These are phyloP conservation scores for Nemania diffusa DNA, from an alignment of 2,329 filamentous ascomycete species.

Conservation along the genomic window DNA sequence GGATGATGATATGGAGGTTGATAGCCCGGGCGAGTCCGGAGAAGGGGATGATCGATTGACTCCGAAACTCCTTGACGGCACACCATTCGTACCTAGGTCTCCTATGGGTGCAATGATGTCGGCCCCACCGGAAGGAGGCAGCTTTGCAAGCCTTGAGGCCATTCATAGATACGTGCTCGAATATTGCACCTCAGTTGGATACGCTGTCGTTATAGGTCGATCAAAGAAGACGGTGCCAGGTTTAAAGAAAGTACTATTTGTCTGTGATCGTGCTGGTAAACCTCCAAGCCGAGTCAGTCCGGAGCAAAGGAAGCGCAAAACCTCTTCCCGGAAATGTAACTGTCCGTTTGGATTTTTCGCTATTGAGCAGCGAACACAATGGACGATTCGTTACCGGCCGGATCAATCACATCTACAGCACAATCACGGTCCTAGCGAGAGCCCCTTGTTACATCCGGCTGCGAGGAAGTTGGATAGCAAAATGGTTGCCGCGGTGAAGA, in stretches of 20 bases:
- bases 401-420: slow-evolving; percentile 67
- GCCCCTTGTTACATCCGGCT: slow-evolving; percentile 72
- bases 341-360: slow-evolving; percentile 77
- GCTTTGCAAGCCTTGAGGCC: slow-evolving; percentile 71
- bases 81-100: slow-evolving; percentile 62
- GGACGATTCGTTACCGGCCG: slow-evolving; percentile 73
- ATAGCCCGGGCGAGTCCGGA: slow-evolving; percentile 58
- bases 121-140: slow-evolving; percentile 71
- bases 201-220: slow-evolving; percentile 74
- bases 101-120: slow-evolving; percentile 71
- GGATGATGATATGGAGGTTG: slow-evolving; percentile 64
- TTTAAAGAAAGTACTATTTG: slow-evolving; percentile 74
- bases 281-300: slow-evolving; percentile 70
- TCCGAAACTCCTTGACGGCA: slow-evolving; percentile 60
- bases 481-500: slow-evolving; percentile 74
- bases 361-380: slow-evolving; percentile 73
- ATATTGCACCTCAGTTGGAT: slow-evolving; percentile 75
- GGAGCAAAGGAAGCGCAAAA: slow-evolving; percentile 72
- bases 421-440: slow-evolving; percentile 74
- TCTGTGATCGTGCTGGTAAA: slow-evolving; percentile 73
- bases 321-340: slow-evolving; percentile 74
- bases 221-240: slow-evolving; percentile 75
- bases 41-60: slow-evolving; percentile 59
- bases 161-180: slow-evolving; percentile 71
- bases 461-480: slow-evolving; percentile 73